Percentiles rank a stretch among this genome's conserved stretches.
Conservation (phyloP, 176 grass and related monocot species). For the Canna indica region DNA sequence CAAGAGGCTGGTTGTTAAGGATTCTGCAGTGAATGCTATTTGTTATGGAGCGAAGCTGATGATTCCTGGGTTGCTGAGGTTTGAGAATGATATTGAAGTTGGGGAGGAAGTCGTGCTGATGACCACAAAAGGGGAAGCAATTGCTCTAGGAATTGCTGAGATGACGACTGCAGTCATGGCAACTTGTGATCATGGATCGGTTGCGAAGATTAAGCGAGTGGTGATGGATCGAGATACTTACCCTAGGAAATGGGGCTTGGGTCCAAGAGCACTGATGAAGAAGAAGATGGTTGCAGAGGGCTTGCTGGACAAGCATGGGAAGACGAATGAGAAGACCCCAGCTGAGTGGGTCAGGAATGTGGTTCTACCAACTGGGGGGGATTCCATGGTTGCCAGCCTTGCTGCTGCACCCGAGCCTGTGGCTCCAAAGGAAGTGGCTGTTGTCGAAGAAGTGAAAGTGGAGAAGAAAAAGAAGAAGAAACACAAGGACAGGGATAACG, state of each 20-base stretch:
- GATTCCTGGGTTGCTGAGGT: slow-evolving; percentile 82
- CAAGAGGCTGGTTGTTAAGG: slow-evolving; percentile 92
- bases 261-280: slow-evolving; percentile 64
- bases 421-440: slow-evolving; percentile 34
- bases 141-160: slow-evolving; percentile 83
- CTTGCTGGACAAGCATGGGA: slow-evolving; percentile 78
- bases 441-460: slow-evolving; percentile 2
- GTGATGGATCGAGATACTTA: slow-evolving; percentile 97
- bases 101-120: slow-evolving; percentile 87
- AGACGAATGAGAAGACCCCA: slow-evolving; percentile 79
- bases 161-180: slow-evolving; percentile 96
- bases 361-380: slow-evolving; percentile 63
- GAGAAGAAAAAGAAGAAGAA: slow-evolving; percentile 61
- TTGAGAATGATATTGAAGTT: slow-evolving; percentile 89
- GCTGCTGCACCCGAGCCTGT: slow-evolving; percentile 56
- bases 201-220: slow-evolving; percentile 80
- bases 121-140: slow-evolving; percentile 84
- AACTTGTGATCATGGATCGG: slow-evolving; percentile 71
- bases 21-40: slow-evolving; percentile 89
- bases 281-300: slow-evolving; percentile 71
- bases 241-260: slow-evolving; percentile 89
- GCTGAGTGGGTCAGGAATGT: slow-evolving; percentile 69
- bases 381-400: slow-evolving; percentile 56
- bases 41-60: slow-evolving; percentile 97
- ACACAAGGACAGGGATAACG: slow-evolving; percentile 42